Evolutionary conservation across 495 filamentous ascomycete species (phyloP), one percentile per base, ranked within the genome.

Genomic region (Trichoderma erinaceum): DNA sequence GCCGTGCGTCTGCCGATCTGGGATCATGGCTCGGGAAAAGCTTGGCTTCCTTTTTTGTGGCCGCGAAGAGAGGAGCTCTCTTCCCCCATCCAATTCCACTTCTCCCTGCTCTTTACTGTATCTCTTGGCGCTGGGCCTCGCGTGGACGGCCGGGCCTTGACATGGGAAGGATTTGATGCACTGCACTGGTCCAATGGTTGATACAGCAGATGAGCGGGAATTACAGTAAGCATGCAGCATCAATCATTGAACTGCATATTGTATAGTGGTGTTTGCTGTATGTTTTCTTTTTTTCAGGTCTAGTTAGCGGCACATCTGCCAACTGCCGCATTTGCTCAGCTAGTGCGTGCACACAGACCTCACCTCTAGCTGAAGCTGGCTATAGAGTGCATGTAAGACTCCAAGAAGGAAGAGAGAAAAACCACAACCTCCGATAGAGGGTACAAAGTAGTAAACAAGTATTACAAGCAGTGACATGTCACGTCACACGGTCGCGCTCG

Each of bases 1-100:
- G 56, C 56, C 56, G 27, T 61, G 56, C 27, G 56, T 61, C 56
- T 61, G 56, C 56, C 56, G 56, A 61, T 61, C 56, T 27, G 25
- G 56, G 27, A 61, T 29, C 16, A 61, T 12, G 8, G 25, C 15
- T 10, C 8, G 7, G n/a, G 7, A 52, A 52, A 52, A 52, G 48
- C 48, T 52, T 52, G 48, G 48, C 35, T 38, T 38, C 48, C 48
- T 29, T 29, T 4, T 29, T 29, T 52, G 16, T n/a, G 18, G 16
- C n/a, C 18, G 18, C 21, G 7, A n/a, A 46, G 43, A 46, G 41
- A 44, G 18, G 18, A 16, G 18, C 50, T 50, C 18, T n/a, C 50
- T 56, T 25, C 21, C 50, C 21, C n/a, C 21, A 21, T 11, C 29
- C 29, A 29, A 7, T 56, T n/a, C 21, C 50, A 4, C 21, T 5